Conservation (phyloP, 2,329 filamentous ascomycete species). For the Bisporella sp. region DNA sequence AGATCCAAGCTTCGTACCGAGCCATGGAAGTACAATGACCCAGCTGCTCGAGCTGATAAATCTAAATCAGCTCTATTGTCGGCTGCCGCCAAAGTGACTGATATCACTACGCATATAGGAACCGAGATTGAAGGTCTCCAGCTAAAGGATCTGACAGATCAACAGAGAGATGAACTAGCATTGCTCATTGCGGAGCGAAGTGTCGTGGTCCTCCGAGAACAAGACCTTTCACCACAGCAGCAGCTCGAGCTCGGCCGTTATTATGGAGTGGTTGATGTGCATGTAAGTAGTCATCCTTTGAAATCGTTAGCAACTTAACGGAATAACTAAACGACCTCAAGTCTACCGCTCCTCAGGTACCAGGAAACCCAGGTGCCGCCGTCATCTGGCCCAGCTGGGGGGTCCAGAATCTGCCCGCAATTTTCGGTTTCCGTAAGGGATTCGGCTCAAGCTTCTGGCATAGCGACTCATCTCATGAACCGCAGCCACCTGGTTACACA, state of each 20-base stretch:
- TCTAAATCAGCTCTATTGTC: neutral
- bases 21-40: neutral
- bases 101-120: conserved; percentile 26
- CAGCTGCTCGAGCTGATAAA: neutral
- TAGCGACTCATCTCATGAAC: neutral
- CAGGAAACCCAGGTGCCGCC: conserved; percentile 31
- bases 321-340: conserved; percentile 58
- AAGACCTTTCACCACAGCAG: neutral
- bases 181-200: conserved; percentile 29
- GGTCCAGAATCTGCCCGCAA: too few species aligned
- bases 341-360: conserved; percentile 63
- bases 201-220: conserved; percentile 22
- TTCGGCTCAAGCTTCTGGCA: neutral
- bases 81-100: neutral
- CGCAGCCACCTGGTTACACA: neutral
- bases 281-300: neutral
- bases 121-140: conserved; percentile 31
- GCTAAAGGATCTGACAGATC: conserved; percentile 26
- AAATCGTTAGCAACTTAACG: conserved; percentile 45
- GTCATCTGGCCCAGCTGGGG: too few species aligned
- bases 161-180: conserved; percentile 31
- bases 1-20: neutral
- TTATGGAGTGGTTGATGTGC: neutral
- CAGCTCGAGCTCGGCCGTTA: neutral
- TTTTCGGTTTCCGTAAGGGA: neutral